Base-by-base conservation (phyloP, 768 basidiomycete species). In the Boletus barrowsii region DNA sequence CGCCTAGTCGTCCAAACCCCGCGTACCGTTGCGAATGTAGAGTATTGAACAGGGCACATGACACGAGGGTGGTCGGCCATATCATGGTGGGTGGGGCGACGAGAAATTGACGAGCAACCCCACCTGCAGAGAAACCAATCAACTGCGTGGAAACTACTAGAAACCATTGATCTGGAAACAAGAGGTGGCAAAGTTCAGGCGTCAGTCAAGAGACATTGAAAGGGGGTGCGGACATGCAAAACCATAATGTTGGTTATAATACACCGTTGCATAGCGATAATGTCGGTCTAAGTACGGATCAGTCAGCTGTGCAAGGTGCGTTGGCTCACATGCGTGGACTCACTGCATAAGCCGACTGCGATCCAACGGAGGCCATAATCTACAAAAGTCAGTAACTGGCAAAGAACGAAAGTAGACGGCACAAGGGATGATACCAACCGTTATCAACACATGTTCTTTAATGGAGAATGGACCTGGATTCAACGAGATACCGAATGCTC, bases 91-190 rank as follows among this genome's bases (percentile, higher is more conserved):
- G 29, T 59, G 75, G 91, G 60, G 61, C 82, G 64, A 75, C 90
- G 37, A 92, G 78, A 77, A 91, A 91, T 11, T 90, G 83, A 30
- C 86, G 82, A 6, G 80, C 79, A 36, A 88, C 71, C 14, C 89
- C 88, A 42, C 90, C 90, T 51, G 91, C 83, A 5, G 88, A 90
- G 75, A 92, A 92, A 13, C 91, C 89, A 50, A 91, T 89, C 50
- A 90, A 72, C 62, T 87, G 85, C 1, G 84, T 84, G 32, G 82
- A 85, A 72, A 90, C 82, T 24, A 91, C 86, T 20, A 90, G 71
- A 69, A 90, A 81, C 84, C 88, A 87, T 72, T 89, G 87, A 68
- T 90, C 88, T 80, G 57, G 53, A 39, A 48, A 33, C 10, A 33
- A 14, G 33, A 43, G 15, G 13, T 30, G 26, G 9, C 26, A 26